Evolutionary conservation across 2,329 filamentous ascomycete genomes (phyloP).

Genomic region (Fusarium subtropicale): DNA sequence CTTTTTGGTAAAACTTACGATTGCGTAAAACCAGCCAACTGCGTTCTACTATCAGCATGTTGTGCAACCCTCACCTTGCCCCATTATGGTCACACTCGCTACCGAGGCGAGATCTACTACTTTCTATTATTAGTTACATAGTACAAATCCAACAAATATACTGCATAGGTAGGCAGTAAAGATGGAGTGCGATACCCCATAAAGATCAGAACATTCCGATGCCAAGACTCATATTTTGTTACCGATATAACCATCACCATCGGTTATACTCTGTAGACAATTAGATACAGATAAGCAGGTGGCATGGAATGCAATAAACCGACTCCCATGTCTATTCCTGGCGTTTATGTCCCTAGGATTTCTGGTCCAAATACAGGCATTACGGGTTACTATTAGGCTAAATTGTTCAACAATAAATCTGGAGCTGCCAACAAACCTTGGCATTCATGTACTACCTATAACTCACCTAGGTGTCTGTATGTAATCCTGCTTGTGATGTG

Average conservation of each 20-base stretch:
- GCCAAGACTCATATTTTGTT: conserved; percentile 19
- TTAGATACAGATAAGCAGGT: neutral
- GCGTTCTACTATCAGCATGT: neutral
- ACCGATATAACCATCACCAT: conserved; percentile 10
- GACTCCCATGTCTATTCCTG: conserved; percentile 4
- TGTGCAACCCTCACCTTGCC: neutral
- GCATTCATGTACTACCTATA: neutral
- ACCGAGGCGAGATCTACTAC: conserved; percentile 23
- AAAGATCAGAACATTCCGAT: conserved; percentile 15
- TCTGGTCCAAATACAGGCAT: neutral
- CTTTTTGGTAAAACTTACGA: conserved; percentile 4
- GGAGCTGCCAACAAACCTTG: neutral
- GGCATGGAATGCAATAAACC: conserved; percentile 14
- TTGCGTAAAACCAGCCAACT: conserved; percentile 2
- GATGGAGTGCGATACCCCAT: neutral
- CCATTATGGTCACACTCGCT: conserved; percentile 9
- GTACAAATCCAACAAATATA: neutral
- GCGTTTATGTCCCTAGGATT: neutral
- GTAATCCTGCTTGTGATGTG: neutral
- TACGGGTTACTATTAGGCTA: neutral
- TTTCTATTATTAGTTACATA: conserved; percentile 34
- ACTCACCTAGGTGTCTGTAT: neutral
- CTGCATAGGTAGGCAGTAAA: neutral
- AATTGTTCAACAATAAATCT: neutral
- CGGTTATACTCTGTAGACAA: neutral